Base-by-base conservation (phyloP, 768 basidiomycete genomes). In the Cystofilobasidium capitatum region DNA sequence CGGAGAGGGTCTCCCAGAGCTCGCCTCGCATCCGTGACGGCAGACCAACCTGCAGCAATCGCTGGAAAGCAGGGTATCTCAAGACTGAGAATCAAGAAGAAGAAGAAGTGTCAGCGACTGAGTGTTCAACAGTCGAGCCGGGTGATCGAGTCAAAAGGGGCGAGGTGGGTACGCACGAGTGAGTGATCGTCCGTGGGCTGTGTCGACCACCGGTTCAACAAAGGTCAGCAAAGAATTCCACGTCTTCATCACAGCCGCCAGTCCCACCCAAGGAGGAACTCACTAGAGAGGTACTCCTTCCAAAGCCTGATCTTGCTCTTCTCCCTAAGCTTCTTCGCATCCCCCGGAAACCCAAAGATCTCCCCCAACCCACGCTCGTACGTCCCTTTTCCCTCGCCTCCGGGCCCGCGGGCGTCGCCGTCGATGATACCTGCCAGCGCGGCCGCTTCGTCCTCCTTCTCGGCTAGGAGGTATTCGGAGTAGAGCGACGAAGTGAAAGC, bases 1-100 rank as follows among this genome's bases (percentile, higher is more conserved):
- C 96, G 5, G 92, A 94, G 16, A 97, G 82, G 0, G 90, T 88
- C 78, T 99, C 96, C 96, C 96, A 99, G 80, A 98, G 87, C 76
- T 98, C 96, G 17, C 96, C 96, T 29, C 96, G 84, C 12, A 99
- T 81, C 22, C 91, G 82, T 72, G 93, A 96, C 2, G 96, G 96
- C 4, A 99, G 81, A 57, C 96, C 96, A 62, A 98, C 94, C 78
- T 96, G 94, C 1, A 98, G 87, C 33, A 99, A 83, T n/a, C 96
- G 87, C 47, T 93, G 96, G 74, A 91, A 92, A 76, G 93, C 88
- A 0, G 96, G 94, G 77, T 97, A 99, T 37, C 94, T 88, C 24
- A 98, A 80, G 33, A 98, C 73, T 74, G 69, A 0, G 26, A 31
- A 24, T n/a, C n/a, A n/a, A n/a, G n/a, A n/a, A n/a, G n/a, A 24